Evolutionary conservation across 1,284 basidiomycete species (phyloP).

Genomic region (Kwoniella shivajii): DNA sequence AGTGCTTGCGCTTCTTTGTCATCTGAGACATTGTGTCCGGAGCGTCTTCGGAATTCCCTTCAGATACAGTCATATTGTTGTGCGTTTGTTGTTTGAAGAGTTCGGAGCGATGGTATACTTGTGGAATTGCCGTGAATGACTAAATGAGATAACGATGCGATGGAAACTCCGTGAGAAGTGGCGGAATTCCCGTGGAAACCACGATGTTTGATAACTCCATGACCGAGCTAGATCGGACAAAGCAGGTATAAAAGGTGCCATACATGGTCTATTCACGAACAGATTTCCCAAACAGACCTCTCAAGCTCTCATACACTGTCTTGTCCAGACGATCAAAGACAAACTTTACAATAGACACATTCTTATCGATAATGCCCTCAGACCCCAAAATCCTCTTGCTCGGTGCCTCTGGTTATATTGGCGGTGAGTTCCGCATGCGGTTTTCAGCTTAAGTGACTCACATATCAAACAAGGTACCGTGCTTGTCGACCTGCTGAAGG

Average conservation of each 20-base stretch:
- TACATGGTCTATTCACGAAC: not conserved
- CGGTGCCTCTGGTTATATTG: conserved; percentile 26
- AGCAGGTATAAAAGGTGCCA: too few species aligned
- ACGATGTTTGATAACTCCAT: too few species aligned
- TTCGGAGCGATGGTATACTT: not conserved
- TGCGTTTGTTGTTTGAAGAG: not conserved
- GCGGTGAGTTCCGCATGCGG: conserved; percentile 14
- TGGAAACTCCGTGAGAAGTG: not conserved
- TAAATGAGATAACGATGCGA: not conserved
- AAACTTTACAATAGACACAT: not conserved
- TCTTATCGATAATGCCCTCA: conserved; percentile 3
- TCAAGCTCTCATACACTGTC: not conserved
- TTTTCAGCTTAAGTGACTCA: not conserved
- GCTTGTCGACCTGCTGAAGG: conserved; percentile 18
- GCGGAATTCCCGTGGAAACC: too few species aligned
- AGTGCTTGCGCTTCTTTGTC: not conserved
- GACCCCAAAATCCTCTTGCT: conserved; percentile 20
- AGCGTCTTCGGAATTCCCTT: not conserved
- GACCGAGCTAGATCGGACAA: too few species aligned
- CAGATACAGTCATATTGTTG: not conserved
- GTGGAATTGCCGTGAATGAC: not conserved
- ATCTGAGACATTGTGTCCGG: not conserved
- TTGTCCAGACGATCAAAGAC: not conserved
- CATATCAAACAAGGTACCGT: conserved; percentile 7
- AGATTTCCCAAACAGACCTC: not conserved